These are phyloP conservation scores for Pichia sp. DNA, from an alignment of 1,139 yeast genomes.

Conservation along the genomic window DNA sequence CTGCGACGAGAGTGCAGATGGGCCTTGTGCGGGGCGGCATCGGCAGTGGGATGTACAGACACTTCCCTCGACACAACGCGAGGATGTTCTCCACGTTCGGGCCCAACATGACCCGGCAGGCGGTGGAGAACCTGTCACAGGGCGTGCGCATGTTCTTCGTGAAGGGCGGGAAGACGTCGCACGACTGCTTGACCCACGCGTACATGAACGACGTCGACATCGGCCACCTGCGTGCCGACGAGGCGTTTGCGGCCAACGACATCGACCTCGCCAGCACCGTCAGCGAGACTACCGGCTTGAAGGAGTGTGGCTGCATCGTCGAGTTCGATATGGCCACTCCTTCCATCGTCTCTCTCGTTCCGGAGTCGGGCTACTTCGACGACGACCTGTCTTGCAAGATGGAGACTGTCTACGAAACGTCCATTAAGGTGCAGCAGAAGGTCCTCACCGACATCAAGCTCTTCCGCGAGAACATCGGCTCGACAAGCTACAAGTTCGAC, in stretches of 20 bases:
- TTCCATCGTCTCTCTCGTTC: slow-evolving; percentile 30
- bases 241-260: slow-evolving; percentile 37
- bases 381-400: slow-evolving; percentile 35
- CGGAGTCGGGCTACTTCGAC: slow-evolving; percentile 48
- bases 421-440: slow-evolving; percentile 33
- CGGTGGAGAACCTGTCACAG: slow-evolving; percentile 37
- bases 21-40: slow-evolving; percentile 7
- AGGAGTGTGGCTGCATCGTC: slow-evolving; percentile 43
- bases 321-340: slow-evolving; percentile 41
- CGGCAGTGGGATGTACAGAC: slow-evolving; percentile 27
- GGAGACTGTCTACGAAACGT: slow-evolving; percentile 14
- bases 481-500: slow-evolving; percentile 21
- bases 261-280: slow-evolving; percentile 22
- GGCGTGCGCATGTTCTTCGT: slow-evolving; percentile 34
- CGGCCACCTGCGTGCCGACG: slow-evolving; percentile 20
- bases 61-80: slow-evolving; percentile 29
- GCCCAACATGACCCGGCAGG: slow-evolving; percentile 34
- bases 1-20: slow-evolving; percentile 18
- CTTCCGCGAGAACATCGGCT: slow-evolving; percentile 45
- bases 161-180: slow-evolving; percentile 29
- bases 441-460: slow-evolving; percentile 37
- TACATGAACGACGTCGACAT: slow-evolving; percentile 19
- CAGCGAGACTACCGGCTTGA: slow-evolving; percentile 6
- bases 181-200: slow-evolving; percentile 8
- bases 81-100: slow-evolving; percentile 33